Base-by-base conservation (phyloP, 805 yeast genomes). In the Peterozyma xylosa region DNA sequence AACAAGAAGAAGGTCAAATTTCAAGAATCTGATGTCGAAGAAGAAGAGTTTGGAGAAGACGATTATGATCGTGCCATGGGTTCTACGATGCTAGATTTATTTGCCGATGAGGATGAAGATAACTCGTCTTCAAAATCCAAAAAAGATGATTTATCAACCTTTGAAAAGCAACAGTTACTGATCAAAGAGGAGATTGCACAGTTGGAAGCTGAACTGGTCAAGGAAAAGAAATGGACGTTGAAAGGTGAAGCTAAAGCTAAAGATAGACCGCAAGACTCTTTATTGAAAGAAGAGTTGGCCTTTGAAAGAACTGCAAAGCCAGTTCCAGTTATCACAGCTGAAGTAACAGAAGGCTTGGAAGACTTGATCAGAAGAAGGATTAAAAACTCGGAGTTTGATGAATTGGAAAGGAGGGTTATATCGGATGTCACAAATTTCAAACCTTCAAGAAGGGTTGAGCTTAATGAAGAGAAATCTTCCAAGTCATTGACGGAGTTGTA, bases 221-320 rank as follows among this genome's bases (percentile, higher is more conserved):
- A 90, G 3, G 91, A 84, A 46, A 91, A 93, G 67, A 80, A 80
- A 55, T 91, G 99, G 99, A 80, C 96, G 7, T 73, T 91, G 77
- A 84, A 81, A 54, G 99, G 99, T 64, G 99, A 93, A 64, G 89
- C 87, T 1, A 74, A 76, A 46, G 86, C 89, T 2, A 78, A 74
- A 49, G 84, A 82, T 51, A 74, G 99, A 58, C 96, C 95, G 7
- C 69, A 71, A 37, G 96, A 93, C 66, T 82, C 97, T 1, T 68
- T 93, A 35, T 62, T 93, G 45, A 82, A 81, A 37, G 96, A 86
- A 54, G 88, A 76, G 36, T 67, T 91, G 43, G 95, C 89, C 52
- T 93, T 91, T 56, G 99, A 91, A 54, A 76, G 98, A 56, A 86
- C 89, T 6, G 80, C 96, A 9, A 91, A 91, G 55, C 96, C 99